Conservation (phyloP, 106 monocot species). For the Platanthera guangdongensis region DNA sequence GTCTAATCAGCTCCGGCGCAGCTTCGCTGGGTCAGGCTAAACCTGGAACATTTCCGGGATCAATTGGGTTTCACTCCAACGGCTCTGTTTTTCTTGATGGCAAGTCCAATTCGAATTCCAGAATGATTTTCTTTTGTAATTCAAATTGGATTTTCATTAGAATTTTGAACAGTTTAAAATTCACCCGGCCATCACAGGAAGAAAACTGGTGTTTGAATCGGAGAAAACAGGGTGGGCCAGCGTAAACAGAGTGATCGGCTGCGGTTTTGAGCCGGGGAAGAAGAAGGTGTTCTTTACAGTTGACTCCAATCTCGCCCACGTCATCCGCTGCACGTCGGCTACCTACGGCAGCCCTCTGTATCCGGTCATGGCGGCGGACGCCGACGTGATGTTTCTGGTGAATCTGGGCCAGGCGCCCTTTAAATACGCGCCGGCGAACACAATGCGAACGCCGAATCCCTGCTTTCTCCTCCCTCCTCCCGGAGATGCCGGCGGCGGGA, state of each 20-base stretch:
- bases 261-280: conserved; percentile 61
- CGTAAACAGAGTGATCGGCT: conserved; percentile 57
- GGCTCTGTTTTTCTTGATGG: conserved; percentile 75
- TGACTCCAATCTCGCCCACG: conserved; percentile 48
- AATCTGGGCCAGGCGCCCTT: conserved; percentile 71
- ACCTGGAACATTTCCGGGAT: conserved; percentile 54
- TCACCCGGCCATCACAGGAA: conserved; percentile 29
- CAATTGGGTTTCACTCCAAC: conserved; percentile 72
- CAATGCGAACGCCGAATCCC: conserved; percentile 39
- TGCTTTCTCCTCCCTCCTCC: conserved; percentile 24
- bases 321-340: conserved; percentile 58
- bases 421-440: conserved; percentile 57
- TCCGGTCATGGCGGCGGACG: conserved; percentile 41
- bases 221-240: conserved; percentile 43
- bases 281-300: conserved; percentile 82
- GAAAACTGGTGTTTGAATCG: conserved; percentile 40
- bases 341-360: conserved; percentile 49
- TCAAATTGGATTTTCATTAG: background rate
- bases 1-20: conserved; percentile 21
- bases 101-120: conserved; percentile 9
- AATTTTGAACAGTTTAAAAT: background rate
- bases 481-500: background rate
- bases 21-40: background rate
- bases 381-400: conserved; percentile 46
- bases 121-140: background rate